These are phyloP conservation scores for Cladophialophora psammophila DNA, from an alignment of 2,329 filamentous ascomycete species.

Conservation along the genomic window DNA sequence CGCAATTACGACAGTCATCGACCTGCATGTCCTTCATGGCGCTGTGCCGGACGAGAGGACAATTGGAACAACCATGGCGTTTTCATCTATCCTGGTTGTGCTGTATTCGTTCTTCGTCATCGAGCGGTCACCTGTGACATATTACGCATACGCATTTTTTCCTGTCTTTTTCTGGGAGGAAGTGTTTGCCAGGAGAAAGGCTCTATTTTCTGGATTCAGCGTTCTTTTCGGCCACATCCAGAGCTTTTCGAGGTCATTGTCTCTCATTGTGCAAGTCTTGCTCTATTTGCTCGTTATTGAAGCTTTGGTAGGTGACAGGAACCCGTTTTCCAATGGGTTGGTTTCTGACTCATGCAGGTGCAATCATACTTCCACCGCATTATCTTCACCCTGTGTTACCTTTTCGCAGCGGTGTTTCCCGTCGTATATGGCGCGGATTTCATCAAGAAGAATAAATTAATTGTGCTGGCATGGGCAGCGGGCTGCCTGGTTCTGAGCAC, in stretches of 20 bases:
- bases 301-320: conserved; percentile 65
- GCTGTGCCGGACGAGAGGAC: conserved; percentile 70
- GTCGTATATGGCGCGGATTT: conserved; percentile 75
- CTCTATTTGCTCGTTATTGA: conserved; percentile 78
- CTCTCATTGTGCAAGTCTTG: conserved; percentile 69
- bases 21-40: conserved; percentile 83
- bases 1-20: conserved; percentile 85
- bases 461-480: conserved; percentile 74
- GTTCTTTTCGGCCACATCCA: conserved; percentile 74
- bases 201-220: conserved; percentile 70
- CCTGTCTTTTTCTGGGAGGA: conserved; percentile 97
- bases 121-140: conserved; percentile 80
- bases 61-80: conserved; percentile 66
- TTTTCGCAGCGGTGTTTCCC: conserved; percentile 81
- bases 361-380: conserved; percentile 91
- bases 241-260: conserved; percentile 63
- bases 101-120: conserved; percentile 81
- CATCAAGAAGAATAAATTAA: conserved; percentile 67
- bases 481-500: conserved; percentile 85
- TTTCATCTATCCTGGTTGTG: conserved; percentile 76
- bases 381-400: conserved; percentile 81
- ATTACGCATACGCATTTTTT: conserved; percentile 92
- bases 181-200: conserved; percentile 78
- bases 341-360: conserved; percentile 62
- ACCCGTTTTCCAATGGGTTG: neutral